Conservation (phyloP, 176 grass and related monocot genomes). For the Cenchrus fungigraminus region DNA sequence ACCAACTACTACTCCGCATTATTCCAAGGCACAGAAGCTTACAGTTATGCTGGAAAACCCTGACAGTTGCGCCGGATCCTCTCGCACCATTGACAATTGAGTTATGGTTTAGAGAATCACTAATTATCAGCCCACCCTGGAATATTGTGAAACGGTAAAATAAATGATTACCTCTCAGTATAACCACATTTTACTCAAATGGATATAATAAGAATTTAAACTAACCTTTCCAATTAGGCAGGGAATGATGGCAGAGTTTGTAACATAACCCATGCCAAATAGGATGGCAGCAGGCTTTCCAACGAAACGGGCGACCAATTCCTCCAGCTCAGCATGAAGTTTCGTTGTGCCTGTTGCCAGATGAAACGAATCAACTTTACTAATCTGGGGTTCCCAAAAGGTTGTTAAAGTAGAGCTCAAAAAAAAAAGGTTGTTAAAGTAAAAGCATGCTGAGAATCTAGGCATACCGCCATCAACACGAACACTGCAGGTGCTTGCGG, state of each 20-base stretch:
- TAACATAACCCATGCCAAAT: conserved; percentile 91
- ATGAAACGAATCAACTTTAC: conserved; percentile 8
- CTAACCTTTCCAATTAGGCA: conserved; percentile 72
- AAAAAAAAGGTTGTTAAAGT: not conserved
- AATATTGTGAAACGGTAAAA: not conserved
- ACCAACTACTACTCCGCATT: not conserved
- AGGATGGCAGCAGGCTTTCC: conserved; percentile 74
- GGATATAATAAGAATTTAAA: conserved; percentile 25
- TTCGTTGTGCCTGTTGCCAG: conserved; percentile 66
- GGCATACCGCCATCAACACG: conserved; percentile 69
- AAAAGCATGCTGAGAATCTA: conserved; percentile 15
- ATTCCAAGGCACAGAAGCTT: conserved; percentile 29
- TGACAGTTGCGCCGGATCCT: conserved; percentile 73
- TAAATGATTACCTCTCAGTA: not conserved
- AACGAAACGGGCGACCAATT: conserved; percentile 70
- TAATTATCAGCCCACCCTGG: conserved; percentile 81
- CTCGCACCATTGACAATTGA: conserved; percentile 86
- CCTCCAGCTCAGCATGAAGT: conserved; percentile 73
- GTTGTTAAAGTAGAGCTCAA: not conserved
- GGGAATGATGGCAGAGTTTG: conserved; percentile 84
- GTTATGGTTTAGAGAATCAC: conserved; percentile 86
- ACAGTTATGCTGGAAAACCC: conserved; percentile 90
- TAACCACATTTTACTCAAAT: not conserved
- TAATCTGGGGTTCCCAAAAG: not conserved
- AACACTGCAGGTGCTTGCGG: conserved; percentile 78